Evolutionary conservation across 2,329 filamentous ascomycete species (phyloP).

Genomic region (Teratosphaeria zuluensis): DNA sequence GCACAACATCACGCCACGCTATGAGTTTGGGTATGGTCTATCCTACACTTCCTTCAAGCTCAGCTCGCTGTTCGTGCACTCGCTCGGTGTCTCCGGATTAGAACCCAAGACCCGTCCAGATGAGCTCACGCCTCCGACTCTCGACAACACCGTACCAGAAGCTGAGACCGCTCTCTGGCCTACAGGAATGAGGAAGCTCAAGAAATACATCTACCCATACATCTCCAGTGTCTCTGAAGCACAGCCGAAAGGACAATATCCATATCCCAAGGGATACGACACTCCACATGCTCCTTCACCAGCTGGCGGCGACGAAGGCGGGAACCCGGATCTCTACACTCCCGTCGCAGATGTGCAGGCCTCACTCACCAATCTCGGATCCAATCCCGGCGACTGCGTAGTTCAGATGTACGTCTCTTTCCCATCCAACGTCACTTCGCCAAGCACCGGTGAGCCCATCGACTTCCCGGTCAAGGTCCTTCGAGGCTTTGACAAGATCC

Average conservation of each 20-base stretch:
- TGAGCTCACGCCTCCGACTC: constrained; percentile 43
- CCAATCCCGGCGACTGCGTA: constrained; percentile 41
- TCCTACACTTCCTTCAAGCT: constrained; percentile 69
- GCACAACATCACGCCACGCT: constrained; percentile 61
- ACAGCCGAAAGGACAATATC: constrained; percentile 28
- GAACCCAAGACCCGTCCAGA: constrained; percentile 27
- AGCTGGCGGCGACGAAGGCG: constrained; percentile 60
- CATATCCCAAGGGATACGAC: constrained; percentile 49
- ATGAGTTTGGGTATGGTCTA: constrained; percentile 77
- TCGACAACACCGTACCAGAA: constrained; percentile 46
- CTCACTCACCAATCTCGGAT: constrained; percentile 54
- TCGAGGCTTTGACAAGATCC: constrained; percentile 35
- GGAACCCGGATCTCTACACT: constrained; percentile 57
- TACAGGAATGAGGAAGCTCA: constrained; percentile 47
- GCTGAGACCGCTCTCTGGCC: constrained; percentile 53
- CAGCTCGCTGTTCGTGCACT: constrained; percentile 40
- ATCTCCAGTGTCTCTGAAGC: constrained; percentile 43
- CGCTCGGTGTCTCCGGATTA: constrained; percentile 23
- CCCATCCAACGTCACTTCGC: constrained; percentile 19
- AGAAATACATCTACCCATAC: constrained; percentile 68
- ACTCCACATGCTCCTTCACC: constrained; percentile 42
- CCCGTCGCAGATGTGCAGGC: constrained; percentile 42
- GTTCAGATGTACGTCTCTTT: constrained; percentile 49
- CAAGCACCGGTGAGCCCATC: constrained; percentile 15
- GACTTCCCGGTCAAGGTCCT: constrained; percentile 40